Base-by-base conservation (phyloP, 345 rosid species). In the Xanthoceras sorbifolium region DNA sequence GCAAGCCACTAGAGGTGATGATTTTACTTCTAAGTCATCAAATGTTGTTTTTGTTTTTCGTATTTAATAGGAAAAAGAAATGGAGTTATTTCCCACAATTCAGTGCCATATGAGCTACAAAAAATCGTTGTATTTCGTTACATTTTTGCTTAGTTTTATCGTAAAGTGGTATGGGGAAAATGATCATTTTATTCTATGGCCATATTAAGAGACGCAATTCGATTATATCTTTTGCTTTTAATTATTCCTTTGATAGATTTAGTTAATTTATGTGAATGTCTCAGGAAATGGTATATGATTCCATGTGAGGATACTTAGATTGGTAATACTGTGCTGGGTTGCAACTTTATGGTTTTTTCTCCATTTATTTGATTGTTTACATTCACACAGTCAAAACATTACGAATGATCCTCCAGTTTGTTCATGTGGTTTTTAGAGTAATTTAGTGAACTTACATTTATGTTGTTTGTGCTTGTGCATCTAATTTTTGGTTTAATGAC, bases 1-100 rank as follows among this genome's bases (percentile, higher is more conserved):
- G 74, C 86, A 90, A 72, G 98, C 99, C 76, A 90, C 94, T 14
- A 88, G 99, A 90, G 99, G 99, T 95, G 85, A 48, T 73, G 4
- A 23, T 52, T 38, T 14, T 31, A 55, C 69, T 23, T 42, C 40
- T 52, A 6, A 28, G 54, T 70, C 69, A 0, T 59, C 9, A 12
- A 5, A 20, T 12, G 62, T 72, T 1, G 46, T 32, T 66, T 78
- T 54, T 52, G 54, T 38, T 66, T 3, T 28, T 72, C 55, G 73
- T 57, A 59, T 55, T 17, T 20, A 20, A 46, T 12, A 12, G 18
- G n/a, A n/a, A 63, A 40, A 1, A 18, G 14, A 31, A 62, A 9
- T 15, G 1, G 50, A 70, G 14, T 63, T 50, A 32, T n/a, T 32
- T 71, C 5, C 5, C 14, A 4, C 36, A 11, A 44, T 44, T 26